A percentile compares a stretch with the other conserved stretches of the same genome.
Evolutionary conservation across 331 rosid species (phyloP).

Genomic region (Malus hybrid): DNA sequence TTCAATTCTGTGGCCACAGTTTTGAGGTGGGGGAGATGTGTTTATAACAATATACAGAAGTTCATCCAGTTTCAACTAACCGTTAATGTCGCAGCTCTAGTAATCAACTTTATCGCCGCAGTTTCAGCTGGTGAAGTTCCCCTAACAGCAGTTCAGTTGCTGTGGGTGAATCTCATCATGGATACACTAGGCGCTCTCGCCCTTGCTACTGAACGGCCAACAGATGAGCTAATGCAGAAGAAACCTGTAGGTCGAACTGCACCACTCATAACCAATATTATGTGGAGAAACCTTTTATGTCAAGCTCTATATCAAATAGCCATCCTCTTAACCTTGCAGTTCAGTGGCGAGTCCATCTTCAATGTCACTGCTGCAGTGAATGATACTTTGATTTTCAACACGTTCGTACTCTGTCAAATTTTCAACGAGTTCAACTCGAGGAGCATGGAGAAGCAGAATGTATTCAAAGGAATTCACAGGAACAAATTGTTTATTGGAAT

Average conservation of each 20-base stretch:
- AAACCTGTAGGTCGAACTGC: conserved; percentile 66
- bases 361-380: conserved; percentile 36
- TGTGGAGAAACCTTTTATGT: conserved; percentile 73
- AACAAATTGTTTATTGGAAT: conserved; percentile 66
- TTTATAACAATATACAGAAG: conserved; percentile 82
- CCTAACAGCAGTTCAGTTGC: conserved; percentile 67
- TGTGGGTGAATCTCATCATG: conserved; percentile 94
- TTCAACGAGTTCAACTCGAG: conserved; percentile 84
- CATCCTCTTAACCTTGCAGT: conserved; percentile 41
- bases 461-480: conserved; percentile 53
- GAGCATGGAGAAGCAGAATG: conserved; percentile 68
- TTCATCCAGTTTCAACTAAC: conserved; percentile 84
- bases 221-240: conserved; percentile 64
- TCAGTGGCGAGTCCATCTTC: conserved; percentile 35
- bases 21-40: conserved; percentile 81
- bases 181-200: conserved; percentile 87
- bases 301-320: conserved; percentile 47
- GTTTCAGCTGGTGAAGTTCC: conserved; percentile 87
- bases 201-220: conserved; percentile 77
- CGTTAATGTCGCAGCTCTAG: conserved; percentile 81
- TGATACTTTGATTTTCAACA: conserved; percentile 61
- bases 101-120: conserved; percentile 77
- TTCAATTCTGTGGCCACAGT: conserved; percentile 74
- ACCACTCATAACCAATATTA: conserved; percentile 62
- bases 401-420: conserved; percentile 65